Conservation (phyloP, 108 stramenopile genomes). For the Fragilaria crotonensis region DNA sequence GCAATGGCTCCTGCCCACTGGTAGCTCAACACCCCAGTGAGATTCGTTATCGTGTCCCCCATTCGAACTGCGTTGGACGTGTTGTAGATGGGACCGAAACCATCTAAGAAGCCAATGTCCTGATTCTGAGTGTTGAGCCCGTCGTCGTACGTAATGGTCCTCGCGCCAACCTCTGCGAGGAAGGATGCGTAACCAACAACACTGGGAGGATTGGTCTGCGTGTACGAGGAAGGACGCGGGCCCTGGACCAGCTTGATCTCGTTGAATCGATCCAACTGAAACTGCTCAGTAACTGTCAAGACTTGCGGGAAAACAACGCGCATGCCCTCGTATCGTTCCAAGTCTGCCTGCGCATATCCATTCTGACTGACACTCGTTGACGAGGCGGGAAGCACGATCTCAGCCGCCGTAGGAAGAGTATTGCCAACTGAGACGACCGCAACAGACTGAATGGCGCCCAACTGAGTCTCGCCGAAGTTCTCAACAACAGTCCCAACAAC, state of each 20-base stretch:
- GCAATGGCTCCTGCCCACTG: slow-evolving; percentile 8
- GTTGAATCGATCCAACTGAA: slow-evolving; percentile 24
- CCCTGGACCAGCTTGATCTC: slow-evolving; percentile 16
- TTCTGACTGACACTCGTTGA: background rate
- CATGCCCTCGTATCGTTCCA: slow-evolving; percentile 30
- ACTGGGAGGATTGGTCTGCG: slow-evolving; percentile 22
- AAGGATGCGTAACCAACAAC: slow-evolving; percentile 9
- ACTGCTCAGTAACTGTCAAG: slow-evolving; percentile 21
- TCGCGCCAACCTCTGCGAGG: slow-evolving; percentile 9
- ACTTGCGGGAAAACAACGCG: slow-evolving; percentile 12
- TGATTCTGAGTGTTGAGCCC: slow-evolving; percentile 2
- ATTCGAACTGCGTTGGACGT: slow-evolving; percentile 15
- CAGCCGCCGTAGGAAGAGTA: slow-evolving; percentile 9
- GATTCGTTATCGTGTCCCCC: slow-evolving; percentile 18
- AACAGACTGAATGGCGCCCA: slow-evolving; percentile 7
- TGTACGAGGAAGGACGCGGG: slow-evolving; percentile 19
- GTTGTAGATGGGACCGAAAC: slow-evolving; percentile 11
- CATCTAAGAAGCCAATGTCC: slow-evolving; percentile 13
- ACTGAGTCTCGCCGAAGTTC: slow-evolving; percentile 21
- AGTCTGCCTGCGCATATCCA: slow-evolving; percentile 7
- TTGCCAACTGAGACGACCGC: slow-evolving; percentile 6
- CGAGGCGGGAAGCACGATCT: slow-evolving; percentile 9
- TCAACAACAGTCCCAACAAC: slow-evolving; percentile 23
- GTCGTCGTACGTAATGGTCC: slow-evolving; percentile 32
- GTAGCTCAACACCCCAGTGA: slow-evolving; percentile 20